Evolutionary conservation across 1,139 yeast genomes (phyloP).

Genomic region (Taiozyma sp.): DNA sequence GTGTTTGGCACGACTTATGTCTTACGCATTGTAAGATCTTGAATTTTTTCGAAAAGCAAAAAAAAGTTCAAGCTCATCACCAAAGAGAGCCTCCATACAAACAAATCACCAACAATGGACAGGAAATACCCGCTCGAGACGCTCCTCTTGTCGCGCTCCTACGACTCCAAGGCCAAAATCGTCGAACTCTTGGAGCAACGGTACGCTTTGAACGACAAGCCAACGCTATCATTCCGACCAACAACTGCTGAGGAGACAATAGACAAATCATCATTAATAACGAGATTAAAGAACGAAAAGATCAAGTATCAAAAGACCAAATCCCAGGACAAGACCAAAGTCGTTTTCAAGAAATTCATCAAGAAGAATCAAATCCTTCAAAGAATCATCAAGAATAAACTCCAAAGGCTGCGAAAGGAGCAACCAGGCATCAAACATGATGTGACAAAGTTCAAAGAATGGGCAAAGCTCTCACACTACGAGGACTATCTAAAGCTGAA

Average conservation of each 20-base stretch:
- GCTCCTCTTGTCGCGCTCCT: constrained; percentile 43
- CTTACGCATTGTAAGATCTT: no score
- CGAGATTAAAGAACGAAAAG: constrained; percentile 8
- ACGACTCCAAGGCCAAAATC: constrained; percentile 35
- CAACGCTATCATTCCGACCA: constrained; percentile 43
- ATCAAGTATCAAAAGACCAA: constrained; percentile 4
- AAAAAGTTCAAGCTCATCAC: neutral
- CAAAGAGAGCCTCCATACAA: neutral
- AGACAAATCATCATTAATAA: constrained; percentile 4
- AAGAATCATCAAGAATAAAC: constrained; percentile 29
- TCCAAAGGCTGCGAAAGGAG: constrained; percentile 16
- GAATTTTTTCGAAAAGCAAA: neutral
- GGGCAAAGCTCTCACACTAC: constrained; percentile 41
- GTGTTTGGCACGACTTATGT: neutral
- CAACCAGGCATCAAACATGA: constrained; percentile 17
- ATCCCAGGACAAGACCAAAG: constrained; percentile 28
- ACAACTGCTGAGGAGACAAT: constrained; percentile 28
- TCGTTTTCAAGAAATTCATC: constrained; percentile 42
- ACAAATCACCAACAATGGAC: constrained; percentile 14
- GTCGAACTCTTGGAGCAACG: constrained; percentile 47
- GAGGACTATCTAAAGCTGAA: constrained; percentile 50
- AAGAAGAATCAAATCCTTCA: constrained; percentile 31
- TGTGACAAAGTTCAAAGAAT: constrained; percentile 29
- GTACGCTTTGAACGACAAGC: constrained; percentile 47
- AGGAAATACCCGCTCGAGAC: constrained; percentile 21